Evolutionary conservation across 2,329 filamentous ascomycete genomes (phyloP).

Genomic region (Microdochium trichocladiopsis): DNA sequence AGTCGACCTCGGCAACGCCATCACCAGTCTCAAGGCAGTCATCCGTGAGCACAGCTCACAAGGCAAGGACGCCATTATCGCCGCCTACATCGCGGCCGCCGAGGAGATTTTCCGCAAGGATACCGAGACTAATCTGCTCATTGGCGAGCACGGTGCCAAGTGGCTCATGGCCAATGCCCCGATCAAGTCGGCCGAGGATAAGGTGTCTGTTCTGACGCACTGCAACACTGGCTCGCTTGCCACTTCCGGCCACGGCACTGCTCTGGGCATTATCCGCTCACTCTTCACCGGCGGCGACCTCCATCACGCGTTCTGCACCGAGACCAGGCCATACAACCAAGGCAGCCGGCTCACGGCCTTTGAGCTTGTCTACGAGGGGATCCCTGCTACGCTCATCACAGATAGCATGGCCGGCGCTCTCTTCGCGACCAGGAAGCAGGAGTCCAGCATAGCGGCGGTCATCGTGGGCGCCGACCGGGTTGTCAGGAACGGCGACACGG

Average conservation of each 20-base stretch:
- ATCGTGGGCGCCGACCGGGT: slow-evolving; percentile 94
- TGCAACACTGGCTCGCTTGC: slow-evolving; percentile 97
- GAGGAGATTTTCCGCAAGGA: slow-evolving; percentile 85
- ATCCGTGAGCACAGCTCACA: slow-evolving; percentile 38
- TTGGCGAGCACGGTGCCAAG: slow-evolving; percentile 74
- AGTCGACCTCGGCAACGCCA: slow-evolving; percentile 89
- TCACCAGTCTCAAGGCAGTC: slow-evolving; percentile 65
- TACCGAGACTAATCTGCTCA: slow-evolving; percentile 77
- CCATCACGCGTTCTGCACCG: slow-evolving; percentile 86
- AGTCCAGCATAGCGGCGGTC: slow-evolving; percentile 71
- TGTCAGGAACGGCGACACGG: slow-evolving; percentile 92
- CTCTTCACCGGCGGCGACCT: slow-evolving; percentile 61
- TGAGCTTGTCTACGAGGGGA: slow-evolving; percentile 88
- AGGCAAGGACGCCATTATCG: slow-evolving; percentile 48
- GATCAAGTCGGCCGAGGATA: slow-evolving; percentile 35
- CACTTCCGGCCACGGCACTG: slow-evolving; percentile 96
- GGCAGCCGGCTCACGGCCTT: slow-evolving; percentile 91
- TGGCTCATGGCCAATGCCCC: slow-evolving; percentile 65
- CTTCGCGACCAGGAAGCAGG: slow-evolving; percentile 54
- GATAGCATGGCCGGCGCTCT: slow-evolving; percentile 95
- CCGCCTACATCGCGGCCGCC: slow-evolving; percentile 70
- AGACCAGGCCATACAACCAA: slow-evolving; percentile 97
- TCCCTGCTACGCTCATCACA: slow-evolving; percentile 86
- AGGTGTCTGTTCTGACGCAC: slow-evolving; percentile 84
- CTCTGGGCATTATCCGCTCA: slow-evolving; percentile 86